A percentile compares a stretch with the other conserved stretches of the same genome.
Conservation (phyloP, 768 basidiomycete genomes). For the Agrocybe pediades region DNA sequence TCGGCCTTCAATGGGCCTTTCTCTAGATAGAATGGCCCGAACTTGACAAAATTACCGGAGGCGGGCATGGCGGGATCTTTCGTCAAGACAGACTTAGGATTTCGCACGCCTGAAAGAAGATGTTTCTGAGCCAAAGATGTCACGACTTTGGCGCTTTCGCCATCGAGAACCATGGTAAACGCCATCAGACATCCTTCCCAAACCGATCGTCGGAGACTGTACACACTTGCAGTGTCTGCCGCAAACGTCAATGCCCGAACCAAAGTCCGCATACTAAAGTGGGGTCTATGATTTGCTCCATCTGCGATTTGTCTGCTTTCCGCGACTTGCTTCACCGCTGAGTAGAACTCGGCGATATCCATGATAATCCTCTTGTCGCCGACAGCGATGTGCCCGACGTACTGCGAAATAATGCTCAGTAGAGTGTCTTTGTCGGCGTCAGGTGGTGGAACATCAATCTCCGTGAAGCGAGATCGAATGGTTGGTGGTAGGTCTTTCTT, state of each 20-base stretch:
- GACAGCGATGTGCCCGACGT: slow-evolving; percentile 81
- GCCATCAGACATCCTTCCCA: slow-evolving; percentile 99
- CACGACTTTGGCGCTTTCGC: slow-evolving; percentile 66
- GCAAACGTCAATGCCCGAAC: slow-evolving; percentile 90
- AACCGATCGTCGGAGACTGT: slow-evolving; percentile 81
- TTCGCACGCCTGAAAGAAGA: slow-evolving; percentile 78
- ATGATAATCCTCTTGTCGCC: slow-evolving; percentile 87
- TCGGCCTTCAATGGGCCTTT: slow-evolving; percentile 70
- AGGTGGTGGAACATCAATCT: slow-evolving; percentile 93
- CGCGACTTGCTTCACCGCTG: slow-evolving; percentile 74
- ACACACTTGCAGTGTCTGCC: slow-evolving; percentile 73
- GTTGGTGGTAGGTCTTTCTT: slow-evolving; percentile 95
- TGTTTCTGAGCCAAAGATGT: slow-evolving; percentile 72
- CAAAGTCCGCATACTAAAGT: slow-evolving; percentile 97
- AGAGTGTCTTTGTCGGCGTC: slow-evolving; percentile 92
- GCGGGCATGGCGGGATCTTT: slow-evolving; percentile 67
- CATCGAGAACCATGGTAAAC: slow-evolving; percentile 93
- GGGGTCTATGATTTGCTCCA: slow-evolving; percentile 88
- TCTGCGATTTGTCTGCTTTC: slow-evolving; percentile 83
- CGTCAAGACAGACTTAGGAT: slow-evolving; percentile 71
- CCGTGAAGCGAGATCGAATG: slow-evolving; percentile 91
- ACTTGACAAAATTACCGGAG: slow-evolving; percentile 63
- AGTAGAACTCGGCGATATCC: slow-evolving; percentile 92
- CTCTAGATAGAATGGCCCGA: slow-evolving; percentile 91
- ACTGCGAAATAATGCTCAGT: slow-evolving; percentile 82